Evolutionary conservation across 768 basidiomycete species (phyloP), one percentile per base, ranked within the genome.

Genomic region (Coprinellus aureogranulatus): DNA sequence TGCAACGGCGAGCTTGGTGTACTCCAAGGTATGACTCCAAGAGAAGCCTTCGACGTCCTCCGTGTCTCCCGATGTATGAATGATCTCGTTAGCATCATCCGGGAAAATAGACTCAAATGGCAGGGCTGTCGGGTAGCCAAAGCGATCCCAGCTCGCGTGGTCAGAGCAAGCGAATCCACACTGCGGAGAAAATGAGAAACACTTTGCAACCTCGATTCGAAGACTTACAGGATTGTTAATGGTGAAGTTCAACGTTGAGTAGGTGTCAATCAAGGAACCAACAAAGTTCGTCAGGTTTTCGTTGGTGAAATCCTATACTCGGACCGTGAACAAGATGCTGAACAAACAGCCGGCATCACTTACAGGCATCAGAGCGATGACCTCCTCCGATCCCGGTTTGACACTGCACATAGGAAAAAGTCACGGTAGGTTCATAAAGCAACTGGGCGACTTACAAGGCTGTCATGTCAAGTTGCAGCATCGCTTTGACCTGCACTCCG

Each of bases 1-100:
- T 1, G 79, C 82, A 41, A 81, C 73, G n/a, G 77, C 80, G 48
- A 86, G 64, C 70, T 85, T 85, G 22, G 82, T 78, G 68, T 84
- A 86, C 70, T 86, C 81, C 58, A 81, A 60, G 64, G 77, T 70
- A 65, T 81, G 78, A 4, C 64, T 67, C 65, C 73, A 79, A 42
- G 72, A 74, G 63, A 77, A 76, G 37, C 74, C 76, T 3, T 63
- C 63, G 41, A 71, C 63, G 30, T 59, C 63, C 37, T 77, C 73
- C 26, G 74, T 77, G 49, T 76, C 76, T 42, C 62, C 64, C 30
- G 46, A 34, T 42, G 49, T 50, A 50, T 68, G 69, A 44, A 67
- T 69, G 10, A 60, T 52, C 26, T 65, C 68, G 60, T 70, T 67
- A 50, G 59, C 57, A 58, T 65, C 62, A 51, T 47, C 46, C 2